Conservation (phyloP, 75 land plant genomes). For the Cryptomeria japonica region DNA sequence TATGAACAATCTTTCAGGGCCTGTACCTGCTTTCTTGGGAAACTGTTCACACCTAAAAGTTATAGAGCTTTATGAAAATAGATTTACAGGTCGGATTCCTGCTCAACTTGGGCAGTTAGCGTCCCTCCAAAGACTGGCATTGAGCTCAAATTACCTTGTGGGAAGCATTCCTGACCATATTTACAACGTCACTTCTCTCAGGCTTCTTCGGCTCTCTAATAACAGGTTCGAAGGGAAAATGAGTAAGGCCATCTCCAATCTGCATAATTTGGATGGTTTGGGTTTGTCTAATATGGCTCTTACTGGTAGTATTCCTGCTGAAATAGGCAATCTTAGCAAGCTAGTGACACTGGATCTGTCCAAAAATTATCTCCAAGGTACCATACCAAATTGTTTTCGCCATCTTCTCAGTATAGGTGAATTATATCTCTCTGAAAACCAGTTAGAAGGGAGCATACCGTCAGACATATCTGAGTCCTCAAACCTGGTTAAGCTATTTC, state of each 20-base stretch:
- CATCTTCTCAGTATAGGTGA: conserved; percentile 9
- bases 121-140: not conserved
- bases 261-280: not conserved
- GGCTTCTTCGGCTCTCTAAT: not conserved
- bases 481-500: not conserved
- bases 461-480: not conserved
- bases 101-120: not conserved
- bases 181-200: not conserved
- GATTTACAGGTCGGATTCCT: not conserved
- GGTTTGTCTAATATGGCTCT: not conserved
- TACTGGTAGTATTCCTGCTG: not conserved
- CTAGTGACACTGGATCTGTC: not conserved
- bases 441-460: not conserved
- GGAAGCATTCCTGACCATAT: not conserved
- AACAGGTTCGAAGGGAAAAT: not conserved
- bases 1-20: not conserved
- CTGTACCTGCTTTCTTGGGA: not conserved
- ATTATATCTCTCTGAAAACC: not conserved
- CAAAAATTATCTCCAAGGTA: not conserved
- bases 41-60: not conserved
- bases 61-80: not conserved
- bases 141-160: not conserved
- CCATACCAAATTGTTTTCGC: not conserved
- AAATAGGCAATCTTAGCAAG: not conserved
- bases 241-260: not conserved